Conservation (phyloP, 768 basidiomycete genomes). For the Pholiota molesta region DNA sequence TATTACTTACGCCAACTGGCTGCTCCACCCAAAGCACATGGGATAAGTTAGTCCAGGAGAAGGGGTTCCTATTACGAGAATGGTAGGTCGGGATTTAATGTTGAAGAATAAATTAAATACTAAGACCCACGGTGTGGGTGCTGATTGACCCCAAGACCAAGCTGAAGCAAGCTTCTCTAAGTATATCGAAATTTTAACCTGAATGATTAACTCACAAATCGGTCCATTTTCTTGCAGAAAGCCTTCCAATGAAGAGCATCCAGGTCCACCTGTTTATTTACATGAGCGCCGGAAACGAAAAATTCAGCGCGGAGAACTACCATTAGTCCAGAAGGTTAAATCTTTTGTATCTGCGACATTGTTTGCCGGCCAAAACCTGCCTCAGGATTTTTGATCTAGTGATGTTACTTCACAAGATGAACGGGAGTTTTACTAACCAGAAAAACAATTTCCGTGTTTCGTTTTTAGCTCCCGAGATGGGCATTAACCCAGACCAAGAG, state of each 20-base stretch:
- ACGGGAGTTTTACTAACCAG: conserved; percentile 28
- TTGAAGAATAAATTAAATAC: not conserved
- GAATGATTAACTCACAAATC: conserved; percentile 41
- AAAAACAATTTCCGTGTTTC: conserved; percentile 66
- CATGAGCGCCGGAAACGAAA: conserved; percentile 22
- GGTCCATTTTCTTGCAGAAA: conserved; percentile 70
- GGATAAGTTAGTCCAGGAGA: conserved; percentile 73
- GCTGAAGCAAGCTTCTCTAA: conserved; percentile 23
- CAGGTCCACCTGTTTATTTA: conserved; percentile 55
- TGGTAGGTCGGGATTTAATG: not conserved
- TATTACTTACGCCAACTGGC: conserved; percentile 56
- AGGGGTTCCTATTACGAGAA: conserved; percentile 47
- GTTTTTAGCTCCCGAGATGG: conserved; percentile 56
- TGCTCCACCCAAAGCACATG: conserved; percentile 73
- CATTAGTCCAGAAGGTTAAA: conserved; percentile 65
- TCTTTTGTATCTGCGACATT: conserved; percentile 61
- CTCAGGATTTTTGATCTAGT: not conserved
- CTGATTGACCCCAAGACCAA: conserved; percentile 55
- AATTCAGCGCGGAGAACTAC: conserved; percentile 15
- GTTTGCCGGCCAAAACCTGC: conserved; percentile 73
- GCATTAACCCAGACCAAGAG: conserved; percentile 69
- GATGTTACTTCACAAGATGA: too few relatives aligned
- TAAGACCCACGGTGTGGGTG: conserved; percentile 30
- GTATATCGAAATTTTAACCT: not conserved
- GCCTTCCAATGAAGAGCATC: conserved; percentile 70